Evolutionary conservation across 768 basidiomycete species (phyloP).

Genomic region (Russula dissimulans): DNA sequence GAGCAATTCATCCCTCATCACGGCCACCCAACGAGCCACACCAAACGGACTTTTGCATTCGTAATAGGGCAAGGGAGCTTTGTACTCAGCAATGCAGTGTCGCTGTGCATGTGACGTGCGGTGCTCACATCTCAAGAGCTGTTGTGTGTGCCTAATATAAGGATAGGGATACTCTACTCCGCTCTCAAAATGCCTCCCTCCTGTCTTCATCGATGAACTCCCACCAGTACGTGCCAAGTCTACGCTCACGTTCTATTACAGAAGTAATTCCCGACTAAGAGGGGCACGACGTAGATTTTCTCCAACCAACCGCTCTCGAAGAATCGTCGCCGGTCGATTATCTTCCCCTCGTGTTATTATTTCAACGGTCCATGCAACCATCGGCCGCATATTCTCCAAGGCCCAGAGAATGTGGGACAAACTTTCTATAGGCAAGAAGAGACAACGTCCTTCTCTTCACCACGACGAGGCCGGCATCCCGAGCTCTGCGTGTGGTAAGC

Average conservation of each 20-base stretch:
- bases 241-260: not conserved
- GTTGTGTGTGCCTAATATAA: not conserved
- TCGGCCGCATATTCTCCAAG: conserved; percentile 1
- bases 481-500: too few species aligned
- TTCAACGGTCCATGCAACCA: conserved; percentile 2
- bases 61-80: not conserved
- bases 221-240: not conserved
- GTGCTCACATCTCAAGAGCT: not conserved
- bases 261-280: not conserved
- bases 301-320: not conserved
- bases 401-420: conserved; percentile 1
- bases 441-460: not conserved
- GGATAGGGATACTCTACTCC: not conserved
- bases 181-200: not conserved
- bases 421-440: not conserved
- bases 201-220: not conserved
- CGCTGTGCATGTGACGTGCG: conserved; percentile 11
- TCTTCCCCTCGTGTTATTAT: not conserved
- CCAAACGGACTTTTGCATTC: not conserved
- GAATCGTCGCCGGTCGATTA: not conserved
- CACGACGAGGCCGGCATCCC: not conserved
- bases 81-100: conserved; percentile 1
- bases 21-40: too few species aligned
- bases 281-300: not conserved
- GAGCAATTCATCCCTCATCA: not conserved